phyloP scores from a whole-genome alignment of 2,329 filamentous ascomycete species.

The Aspergillus fijiensis region DNA sequence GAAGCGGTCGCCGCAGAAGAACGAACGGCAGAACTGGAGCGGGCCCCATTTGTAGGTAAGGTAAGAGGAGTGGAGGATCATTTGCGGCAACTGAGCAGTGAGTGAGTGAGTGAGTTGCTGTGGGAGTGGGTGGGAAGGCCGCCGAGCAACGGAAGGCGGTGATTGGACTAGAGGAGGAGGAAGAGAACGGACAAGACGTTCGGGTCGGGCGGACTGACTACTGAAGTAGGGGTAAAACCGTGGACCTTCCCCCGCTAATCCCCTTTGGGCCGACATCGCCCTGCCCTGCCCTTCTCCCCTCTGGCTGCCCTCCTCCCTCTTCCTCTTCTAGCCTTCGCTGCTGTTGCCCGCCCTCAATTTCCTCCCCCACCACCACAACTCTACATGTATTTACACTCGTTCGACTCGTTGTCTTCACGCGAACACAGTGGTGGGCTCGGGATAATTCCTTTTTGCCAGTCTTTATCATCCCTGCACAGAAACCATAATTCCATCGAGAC shows the following conservation, averaged over 20 bases:
- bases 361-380: slow-evolving; percentile 27
- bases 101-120: no score
- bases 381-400: slow-evolving; percentile 65
- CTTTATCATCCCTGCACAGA: neutral
- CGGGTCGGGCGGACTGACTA: slow-evolving; percentile 27
- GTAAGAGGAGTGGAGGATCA: slow-evolving; percentile 22
- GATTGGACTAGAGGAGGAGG: slow-evolving; percentile 42
- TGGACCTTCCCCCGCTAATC: slow-evolving; percentile 26
- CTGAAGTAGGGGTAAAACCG: neutral
- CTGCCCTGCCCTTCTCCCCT: neutral
- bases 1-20: slow-evolving; percentile 34
- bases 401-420: slow-evolving; percentile 51
- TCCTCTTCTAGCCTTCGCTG: slow-evolving; percentile 33
- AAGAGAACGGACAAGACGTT: slow-evolving; percentile 21
- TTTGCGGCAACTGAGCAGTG: slow-evolving; percentile 20
- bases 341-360: neutral
- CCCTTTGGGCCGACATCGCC: slow-evolving; percentile 25
- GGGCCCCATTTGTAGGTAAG: slow-evolving; percentile 17
- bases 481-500: neutral
- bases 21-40: slow-evolving; percentile 24
- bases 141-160: slow-evolving; percentile 26
- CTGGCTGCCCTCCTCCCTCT: slow-evolving; percentile 23
- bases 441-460: neutral
- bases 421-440: slow-evolving; percentile 32
- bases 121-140: slow-evolving; percentile 32